Base-by-base conservation (phyloP, 768 basidiomycete genomes). In the Kwoniella newhampshirensis region DNA sequence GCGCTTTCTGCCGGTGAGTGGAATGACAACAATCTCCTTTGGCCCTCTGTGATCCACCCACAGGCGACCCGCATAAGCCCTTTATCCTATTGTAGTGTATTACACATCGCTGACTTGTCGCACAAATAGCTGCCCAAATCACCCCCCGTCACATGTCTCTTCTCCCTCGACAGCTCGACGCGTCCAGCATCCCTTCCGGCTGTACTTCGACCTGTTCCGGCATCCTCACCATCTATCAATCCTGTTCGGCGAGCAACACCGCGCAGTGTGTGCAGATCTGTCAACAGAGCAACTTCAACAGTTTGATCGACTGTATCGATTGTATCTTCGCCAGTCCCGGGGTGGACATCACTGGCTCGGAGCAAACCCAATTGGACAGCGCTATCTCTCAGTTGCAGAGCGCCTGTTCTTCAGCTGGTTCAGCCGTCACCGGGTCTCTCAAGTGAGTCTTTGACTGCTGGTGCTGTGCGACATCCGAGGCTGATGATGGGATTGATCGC, bases 201-300 rank as follows among this genome's bases (percentile, higher is more conserved):
- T 56, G 54, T 20, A 32, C 39, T 41, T 37, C 36, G 27, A 11
- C 27, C 18, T 58, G 56, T 25, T 17, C 37, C 39, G 27, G 23
- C 25, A 43, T 48, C 28, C 18, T 58, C 17, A 25, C 50, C 35
- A 58, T 58, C 32, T 58, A 58, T 49, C 50, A 58, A 21, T 48
- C 56, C n/a, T 58, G 56, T 40, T 21, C 36, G 21, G 45, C 42
- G 30, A 45, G 35, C 18, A 41, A 58, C 35, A 21, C 28, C 42
- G 45, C 23, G 32, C 45, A 42, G 15, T 58, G 56, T 51, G 26
- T 58, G 3, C 30, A 20, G 12, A 49, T 58, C 5, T 58, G 56
- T 41, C 18, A 58, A 35, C 56, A 58, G 43, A 32, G 17, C 49
- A 51, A 39, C 9, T 58, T 58, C 49, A 58, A 51, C 49, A 49